These are phyloP conservation scores for Entoloma clypeatum DNA, from an alignment of 1,284 basidiomycete species.

Conservation along the genomic window DNA sequence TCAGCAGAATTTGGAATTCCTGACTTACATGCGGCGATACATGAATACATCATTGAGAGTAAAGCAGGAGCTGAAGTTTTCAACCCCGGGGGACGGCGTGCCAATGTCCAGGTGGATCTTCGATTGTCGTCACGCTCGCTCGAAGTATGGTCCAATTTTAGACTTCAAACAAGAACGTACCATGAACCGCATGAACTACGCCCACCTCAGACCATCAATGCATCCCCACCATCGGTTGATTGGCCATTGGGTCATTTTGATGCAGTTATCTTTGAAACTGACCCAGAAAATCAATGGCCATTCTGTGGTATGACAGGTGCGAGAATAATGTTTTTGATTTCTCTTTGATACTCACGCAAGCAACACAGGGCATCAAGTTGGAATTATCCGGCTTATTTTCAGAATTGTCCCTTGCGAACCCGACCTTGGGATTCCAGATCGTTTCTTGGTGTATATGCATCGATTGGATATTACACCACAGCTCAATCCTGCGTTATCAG, in stretches of 20 bases:
- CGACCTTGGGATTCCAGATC: conserved; percentile 3
- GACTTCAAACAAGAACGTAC: conserved; percentile 19
- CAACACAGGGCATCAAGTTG: conserved; percentile 25
- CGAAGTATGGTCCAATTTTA: conserved; percentile 23
- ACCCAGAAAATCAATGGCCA: conserved; percentile 21
- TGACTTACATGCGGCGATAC: conserved; percentile 26
- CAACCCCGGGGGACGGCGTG: conserved; percentile 14
- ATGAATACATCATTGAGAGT: conserved; percentile 20
- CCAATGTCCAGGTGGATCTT: conserved; percentile 2
- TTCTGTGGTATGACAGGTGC: conserved; percentile 25
- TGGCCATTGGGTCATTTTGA: conserved; percentile 23
- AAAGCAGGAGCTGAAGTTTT: background rate
- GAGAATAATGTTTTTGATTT: conserved; percentile 6
- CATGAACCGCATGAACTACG: conserved; percentile 20
- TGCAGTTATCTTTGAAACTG: conserved; percentile 21
- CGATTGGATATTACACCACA: conserved; percentile 27
- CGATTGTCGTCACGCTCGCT: conserved; percentile 19
- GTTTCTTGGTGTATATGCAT: conserved; percentile 20
- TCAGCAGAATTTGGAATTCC: conserved; percentile 21
- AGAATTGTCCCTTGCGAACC: conserved; percentile 11
- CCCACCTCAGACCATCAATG: conserved; percentile 22
- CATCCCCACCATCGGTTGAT: conserved; percentile 17
- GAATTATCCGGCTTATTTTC: conserved; percentile 25
- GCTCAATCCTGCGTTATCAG: conserved; percentile 8
- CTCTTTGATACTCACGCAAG: conserved; percentile 4